Base-by-base conservation (phyloP, 805 yeast species). In the Yamadazyma ubonensis region DNA sequence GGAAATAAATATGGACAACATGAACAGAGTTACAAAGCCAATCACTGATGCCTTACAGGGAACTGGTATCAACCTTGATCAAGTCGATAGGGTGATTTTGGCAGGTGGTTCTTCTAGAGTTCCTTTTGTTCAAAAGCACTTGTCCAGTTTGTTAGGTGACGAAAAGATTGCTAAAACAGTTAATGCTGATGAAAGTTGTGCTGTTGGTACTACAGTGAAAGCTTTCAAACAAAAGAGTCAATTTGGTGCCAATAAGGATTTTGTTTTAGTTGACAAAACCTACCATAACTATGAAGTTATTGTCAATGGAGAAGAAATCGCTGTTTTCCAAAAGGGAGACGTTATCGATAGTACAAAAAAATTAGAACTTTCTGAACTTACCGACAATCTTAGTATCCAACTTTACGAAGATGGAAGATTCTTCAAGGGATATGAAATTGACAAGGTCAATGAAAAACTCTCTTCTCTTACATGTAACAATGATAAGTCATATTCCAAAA, bases 181-280 rank as follows among this genome's bases (percentile, higher is more conserved):
- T 32, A 93, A 93, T 61, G 93, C 99, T 0, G 99, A 93, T 62
- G 99, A 93, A 66, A 81, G 97, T 32, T 87, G 87, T 38, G 96
- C 87, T 10, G 72, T 86, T 52, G 99, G 99, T 36, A 79, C 95
- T 2, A 79, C 96, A n/a, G 67, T 85, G 27, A 76, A 89, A 48
- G 98, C 93, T 15, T 83, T 88, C 29, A 59, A 58, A 38, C 71
- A 79, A 34, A 67, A 87, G 27, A 78, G 88, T n/a, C 74, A 79
- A 28, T 74, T 80, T 52, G 83, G 80, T 59, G 72, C 85, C 5
- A 78, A 46, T 5, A 48, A 78, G 50, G 79, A 78, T 30, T 72
- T 87, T 35, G 63, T 68, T 17, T 70, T 87, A 3, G 54, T 73
- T 22, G 95, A 86, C 41, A 73, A 73, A 40, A 59, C 81, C 0